phyloP scores from a whole-genome alignment of 2,329 filamentous ascomycete genomes.

The Phialemoniopsis sp. region DNA sequence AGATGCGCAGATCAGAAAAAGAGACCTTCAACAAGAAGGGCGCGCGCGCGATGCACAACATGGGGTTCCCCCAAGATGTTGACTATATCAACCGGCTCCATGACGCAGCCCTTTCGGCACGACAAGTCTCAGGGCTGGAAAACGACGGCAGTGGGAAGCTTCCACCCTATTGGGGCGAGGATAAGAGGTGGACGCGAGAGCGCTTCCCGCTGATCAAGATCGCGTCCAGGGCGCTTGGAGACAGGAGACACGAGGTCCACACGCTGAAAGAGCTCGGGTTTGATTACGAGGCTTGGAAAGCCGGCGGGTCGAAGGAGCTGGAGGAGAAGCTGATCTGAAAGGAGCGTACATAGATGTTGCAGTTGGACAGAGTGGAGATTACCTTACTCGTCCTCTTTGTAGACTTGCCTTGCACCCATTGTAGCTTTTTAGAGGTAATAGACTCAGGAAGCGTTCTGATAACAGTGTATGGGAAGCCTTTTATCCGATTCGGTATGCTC shows the following conservation, averaged over 20 bases:
- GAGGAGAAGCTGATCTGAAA: too few relatives aligned
- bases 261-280: conserved; percentile 32
- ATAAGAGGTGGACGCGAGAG: conserved; percentile 33
- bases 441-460: too few relatives aligned
- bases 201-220: conserved; percentile 34
- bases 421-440: too few relatives aligned
- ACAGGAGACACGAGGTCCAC: conserved; percentile 24
- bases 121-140: conserved; percentile 18
- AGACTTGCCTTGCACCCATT: too few relatives aligned
- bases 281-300: conserved; percentile 25
- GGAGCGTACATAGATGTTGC: too few relatives aligned
- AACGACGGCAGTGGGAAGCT: conserved; percentile 30
- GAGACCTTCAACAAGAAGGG: too few relatives aligned
- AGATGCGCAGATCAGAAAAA: too few relatives aligned
- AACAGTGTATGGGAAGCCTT: too few relatives aligned
- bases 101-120: conserved; percentile 38
- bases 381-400: too few relatives aligned
- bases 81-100: conserved; percentile 57
- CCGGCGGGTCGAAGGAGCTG: conserved; percentile 2
- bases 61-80: conserved; percentile 48
- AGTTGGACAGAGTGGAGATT: too few relatives aligned
- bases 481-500: too few relatives aligned
- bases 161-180: conserved; percentile 32
- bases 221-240: conserved; percentile 28
- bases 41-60: conserved; percentile 24